Conservation (phyloP, 352 stramenopile genomes). For the Pythium scleroteichum region DNA sequence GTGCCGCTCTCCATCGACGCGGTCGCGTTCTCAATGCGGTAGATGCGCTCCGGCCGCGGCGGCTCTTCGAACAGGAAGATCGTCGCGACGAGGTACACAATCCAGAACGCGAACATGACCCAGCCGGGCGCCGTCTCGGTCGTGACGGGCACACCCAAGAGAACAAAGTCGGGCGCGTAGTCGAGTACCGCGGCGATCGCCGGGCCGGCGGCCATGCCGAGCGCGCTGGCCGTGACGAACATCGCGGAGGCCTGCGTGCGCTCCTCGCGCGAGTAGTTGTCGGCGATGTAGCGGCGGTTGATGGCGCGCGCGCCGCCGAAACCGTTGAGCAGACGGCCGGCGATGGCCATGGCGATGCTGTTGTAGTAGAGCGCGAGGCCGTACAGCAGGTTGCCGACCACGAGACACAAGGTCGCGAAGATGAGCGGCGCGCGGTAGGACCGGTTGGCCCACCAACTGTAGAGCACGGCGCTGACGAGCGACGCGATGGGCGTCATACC, state of each 20-base stretch:
- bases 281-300: slow-evolving; percentile 89
- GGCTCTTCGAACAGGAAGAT: slow-evolving; percentile 70
- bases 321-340: slow-evolving; percentile 91
- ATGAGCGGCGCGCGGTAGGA: slow-evolving; percentile 88
- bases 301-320: slow-evolving; percentile 92
- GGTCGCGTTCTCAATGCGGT: slow-evolving; percentile 49
- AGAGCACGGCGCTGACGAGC: slow-evolving; percentile 92
- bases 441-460: slow-evolving; percentile 93
- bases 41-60: slow-evolving; percentile 46
- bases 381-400: slow-evolving; percentile 90
- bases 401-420: slow-evolving; percentile 79
- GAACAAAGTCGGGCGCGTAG: slow-evolving; percentile 68
- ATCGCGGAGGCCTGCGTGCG: slow-evolving; percentile 90
- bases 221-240: slow-evolving; percentile 92
- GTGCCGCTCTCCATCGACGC: slow-evolving; percentile 38
- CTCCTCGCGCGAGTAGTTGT: slow-evolving; percentile 88
- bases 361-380: slow-evolving; percentile 75
- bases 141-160: slow-evolving; percentile 68
- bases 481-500: slow-evolving; percentile 97
- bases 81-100: slow-evolving; percentile 55
- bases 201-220: slow-evolving; percentile 92
- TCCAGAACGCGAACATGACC: slow-evolving; percentile 87
- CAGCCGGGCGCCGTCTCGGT: slow-evolving; percentile 90
- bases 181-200: slow-evolving; percentile 66
- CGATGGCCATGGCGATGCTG: slow-evolving; percentile 86